A percentile compares a stretch with the other conserved stretches of the same genome.
Evolutionary conservation across 116 monocot species (phyloP).

Genomic region (Posidonia oceanica): DNA sequence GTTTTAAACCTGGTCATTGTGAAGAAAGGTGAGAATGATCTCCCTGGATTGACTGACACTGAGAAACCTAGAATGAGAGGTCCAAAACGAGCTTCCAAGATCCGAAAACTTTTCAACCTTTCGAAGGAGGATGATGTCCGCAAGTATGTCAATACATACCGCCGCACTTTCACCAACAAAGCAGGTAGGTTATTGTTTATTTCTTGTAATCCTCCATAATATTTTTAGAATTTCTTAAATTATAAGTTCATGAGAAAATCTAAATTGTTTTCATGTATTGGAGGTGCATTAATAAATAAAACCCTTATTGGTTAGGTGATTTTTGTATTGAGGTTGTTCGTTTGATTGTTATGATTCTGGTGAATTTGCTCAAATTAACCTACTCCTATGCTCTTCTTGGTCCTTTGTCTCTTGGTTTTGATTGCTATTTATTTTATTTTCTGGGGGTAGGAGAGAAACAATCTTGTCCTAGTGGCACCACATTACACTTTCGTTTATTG

Average conservation of each 20-base stretch:
- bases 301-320: no score
- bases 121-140: slow-evolving; percentile 62
- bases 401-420: no score
- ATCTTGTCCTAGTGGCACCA: no score
- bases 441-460: no score
- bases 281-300: no score
- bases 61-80: slow-evolving; percentile 60
- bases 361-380: no score
- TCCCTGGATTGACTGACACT: slow-evolving; percentile 48
- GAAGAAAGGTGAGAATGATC: slow-evolving; percentile 59
- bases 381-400: no score
- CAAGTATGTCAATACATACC: slow-evolving; percentile 56
- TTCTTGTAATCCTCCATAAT: not conserved
- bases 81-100: slow-evolving; percentile 55
- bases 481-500: no score
- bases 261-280: no score
- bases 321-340: no score
- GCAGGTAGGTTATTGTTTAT: slow-evolving; percentile 13
- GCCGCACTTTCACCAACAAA: slow-evolving; percentile 43
- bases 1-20: slow-evolving; percentile 37
- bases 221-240: not conserved
- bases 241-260: not conserved
- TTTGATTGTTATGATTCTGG: no score
- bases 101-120: slow-evolving; percentile 53
- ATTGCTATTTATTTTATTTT: no score